Conservation (phyloP, 345 rosid genomes). For the Acer saccharum region DNA sequence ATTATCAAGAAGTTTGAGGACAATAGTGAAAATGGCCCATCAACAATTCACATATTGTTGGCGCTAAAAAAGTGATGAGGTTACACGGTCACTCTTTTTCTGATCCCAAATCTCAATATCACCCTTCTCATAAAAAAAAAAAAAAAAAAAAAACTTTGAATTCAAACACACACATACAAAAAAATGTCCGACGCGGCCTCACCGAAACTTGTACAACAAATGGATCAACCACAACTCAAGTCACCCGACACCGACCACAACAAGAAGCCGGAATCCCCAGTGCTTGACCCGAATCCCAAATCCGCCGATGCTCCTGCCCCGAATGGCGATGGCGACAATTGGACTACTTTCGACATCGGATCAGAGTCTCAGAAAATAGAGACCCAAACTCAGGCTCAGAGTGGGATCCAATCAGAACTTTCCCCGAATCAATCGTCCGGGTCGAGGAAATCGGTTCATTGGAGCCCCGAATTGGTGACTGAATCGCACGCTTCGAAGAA, state of each 20-base stretch:
- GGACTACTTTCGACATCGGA: constrained; percentile 23
- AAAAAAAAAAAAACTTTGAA: background rate
- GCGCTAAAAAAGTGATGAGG: constrained; percentile 24
- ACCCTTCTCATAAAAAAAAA: background rate
- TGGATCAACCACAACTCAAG: constrained; percentile 22
- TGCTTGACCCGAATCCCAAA: constrained; percentile 18
- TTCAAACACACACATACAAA: background rate
- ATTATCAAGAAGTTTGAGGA: too few relatives aligned
- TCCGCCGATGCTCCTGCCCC: constrained; percentile 26
- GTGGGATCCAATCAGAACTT: constrained; percentile 27
- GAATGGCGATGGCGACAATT: constrained; percentile 29
- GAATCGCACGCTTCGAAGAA: constrained; percentile 38
- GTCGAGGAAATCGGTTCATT: constrained; percentile 63
- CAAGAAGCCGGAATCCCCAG: constrained; percentile 22
- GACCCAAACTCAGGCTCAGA: constrained; percentile 23
- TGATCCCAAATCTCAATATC: constrained; percentile 29
- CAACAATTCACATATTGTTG: background rate
- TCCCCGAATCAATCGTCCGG: constrained; percentile 32
- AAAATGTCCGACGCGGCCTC: background rate
- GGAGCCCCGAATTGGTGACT: constrained; percentile 77
- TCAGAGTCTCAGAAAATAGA: constrained; percentile 29
- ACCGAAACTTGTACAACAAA: background rate
- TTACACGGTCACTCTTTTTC: constrained; percentile 29
- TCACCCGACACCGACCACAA: constrained; percentile 6
- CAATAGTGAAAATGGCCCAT: constrained; percentile 20